phyloP scores from a whole-genome alignment of 352 stramenopile species.

The Globisporangium solare region DNA sequence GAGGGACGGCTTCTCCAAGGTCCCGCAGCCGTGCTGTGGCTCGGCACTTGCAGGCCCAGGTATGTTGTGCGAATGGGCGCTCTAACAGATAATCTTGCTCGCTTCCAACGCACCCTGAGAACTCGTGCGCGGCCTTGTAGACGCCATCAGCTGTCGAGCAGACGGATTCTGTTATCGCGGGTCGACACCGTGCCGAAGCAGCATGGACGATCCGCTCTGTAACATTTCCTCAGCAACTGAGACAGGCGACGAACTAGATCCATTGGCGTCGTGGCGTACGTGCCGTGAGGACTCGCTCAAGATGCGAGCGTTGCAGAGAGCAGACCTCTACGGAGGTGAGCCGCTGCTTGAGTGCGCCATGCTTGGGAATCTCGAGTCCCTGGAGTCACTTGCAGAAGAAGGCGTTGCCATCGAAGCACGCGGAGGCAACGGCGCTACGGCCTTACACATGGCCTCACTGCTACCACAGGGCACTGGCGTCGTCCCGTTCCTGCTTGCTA shows the following conservation, averaged over 20 bases:
- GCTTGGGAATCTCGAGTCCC: constrained; percentile 10
- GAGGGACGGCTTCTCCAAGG: not conserved
- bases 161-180: constrained; percentile 24
- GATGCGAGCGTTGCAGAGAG: constrained; percentile 17
- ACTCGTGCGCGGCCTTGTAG: not conserved
- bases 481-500: constrained; percentile 22
- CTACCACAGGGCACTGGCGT: not conserved
- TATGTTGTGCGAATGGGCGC: not conserved
- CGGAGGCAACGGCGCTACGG: constrained; percentile 16
- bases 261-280: constrained; percentile 14
- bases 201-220: constrained; percentile 31
- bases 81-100: not conserved
- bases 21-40: constrained; percentile 21
- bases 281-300: constrained; percentile 22
- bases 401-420: constrained; percentile 9
- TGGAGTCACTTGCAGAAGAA: constrained; percentile 23
- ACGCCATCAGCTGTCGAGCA: constrained; percentile 21
- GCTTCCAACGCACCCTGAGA: not conserved
- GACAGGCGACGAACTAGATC: not conserved
- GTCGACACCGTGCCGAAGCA: constrained; percentile 20
- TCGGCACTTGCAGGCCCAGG: constrained; percentile 18
- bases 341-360: constrained; percentile 17
- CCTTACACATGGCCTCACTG: constrained; percentile 19
- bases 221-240: constrained; percentile 17
- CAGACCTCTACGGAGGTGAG: constrained; percentile 19